Percentiles rank a stretch among this genome's conserved stretches.
Conservation (phyloP, 495 filamentous ascomycete genomes). For the Achaetomiella virescens region DNA sequence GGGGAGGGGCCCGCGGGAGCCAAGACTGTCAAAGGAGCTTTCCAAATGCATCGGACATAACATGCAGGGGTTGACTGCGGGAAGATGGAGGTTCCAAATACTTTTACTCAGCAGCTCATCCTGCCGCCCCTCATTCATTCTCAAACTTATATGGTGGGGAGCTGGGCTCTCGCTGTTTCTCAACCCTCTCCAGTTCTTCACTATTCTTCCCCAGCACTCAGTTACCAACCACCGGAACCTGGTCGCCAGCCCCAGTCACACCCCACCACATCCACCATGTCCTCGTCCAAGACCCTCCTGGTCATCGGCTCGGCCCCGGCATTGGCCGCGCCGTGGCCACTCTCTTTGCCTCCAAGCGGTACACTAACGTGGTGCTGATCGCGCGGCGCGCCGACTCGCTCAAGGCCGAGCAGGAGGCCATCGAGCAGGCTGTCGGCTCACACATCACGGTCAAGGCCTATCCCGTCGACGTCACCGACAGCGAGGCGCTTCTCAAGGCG, state of each 20-base stretch:
- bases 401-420: conserved; percentile 22
- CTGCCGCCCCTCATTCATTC: neutral
- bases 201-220: neutral
- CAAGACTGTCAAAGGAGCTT: too few species aligned
- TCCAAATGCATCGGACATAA: too few species aligned
- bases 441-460: conserved; percentile 26
- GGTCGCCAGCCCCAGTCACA: neutral
- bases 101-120: too few species aligned
- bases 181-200: too few species aligned
- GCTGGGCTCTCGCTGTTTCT: too few species aligned
- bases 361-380: conserved; percentile 34
- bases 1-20: too few species aligned
- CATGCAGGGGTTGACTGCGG: too few species aligned
- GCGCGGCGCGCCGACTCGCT: conserved; percentile 32
- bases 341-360: conserved; percentile 33
- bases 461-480: conserved; percentile 30
- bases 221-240: neutral
- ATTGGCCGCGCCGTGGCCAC: conserved; percentile 33
- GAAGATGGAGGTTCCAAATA: too few species aligned
- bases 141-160: too few species aligned
- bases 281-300: conserved; percentile 16
- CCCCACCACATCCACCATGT: neutral
- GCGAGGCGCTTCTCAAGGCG: conserved; percentile 17
- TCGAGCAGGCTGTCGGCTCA: conserved; percentile 16
- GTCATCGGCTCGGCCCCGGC: conserved; percentile 40